phyloP scores from a whole-genome alignment of 768 basidiomycete species.

The Tylopilus rubrobrunneus region DNA sequence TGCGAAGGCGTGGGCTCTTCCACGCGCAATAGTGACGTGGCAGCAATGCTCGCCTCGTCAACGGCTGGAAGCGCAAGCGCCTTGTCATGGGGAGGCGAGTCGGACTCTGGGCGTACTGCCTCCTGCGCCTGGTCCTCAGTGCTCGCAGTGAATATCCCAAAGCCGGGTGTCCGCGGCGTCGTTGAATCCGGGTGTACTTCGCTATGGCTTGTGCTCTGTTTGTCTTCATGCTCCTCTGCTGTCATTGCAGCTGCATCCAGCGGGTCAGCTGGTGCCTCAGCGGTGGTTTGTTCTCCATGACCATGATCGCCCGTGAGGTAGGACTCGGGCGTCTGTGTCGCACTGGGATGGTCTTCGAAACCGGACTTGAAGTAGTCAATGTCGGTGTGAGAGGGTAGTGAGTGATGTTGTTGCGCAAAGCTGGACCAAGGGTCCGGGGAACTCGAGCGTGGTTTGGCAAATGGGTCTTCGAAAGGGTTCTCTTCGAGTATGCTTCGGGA shows the following conservation, averaged over 20 bases:
- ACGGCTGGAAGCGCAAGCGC: constrained; percentile 35
- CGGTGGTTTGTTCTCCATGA: constrained; percentile 26
- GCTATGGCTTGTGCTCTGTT: constrained; percentile 13
- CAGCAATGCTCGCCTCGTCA: constrained; percentile 21
- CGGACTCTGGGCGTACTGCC: constrained; percentile 7
- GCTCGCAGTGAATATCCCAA: constrained; percentile 37
- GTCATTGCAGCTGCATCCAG: constrained; percentile 37
- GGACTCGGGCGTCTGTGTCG: constrained; percentile 32
- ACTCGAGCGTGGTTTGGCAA: constrained; percentile 53
- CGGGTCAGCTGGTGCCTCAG: constrained; percentile 33
- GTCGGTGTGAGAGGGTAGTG: constrained; percentile 17
- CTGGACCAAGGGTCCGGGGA: constrained; percentile 79
- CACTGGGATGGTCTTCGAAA: constrained; percentile 24
- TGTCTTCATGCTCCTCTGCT: constrained; percentile 32
- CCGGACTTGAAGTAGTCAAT: constrained; percentile 29
- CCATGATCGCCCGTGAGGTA: constrained; percentile 32
- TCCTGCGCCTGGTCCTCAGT: constrained; percentile 23
- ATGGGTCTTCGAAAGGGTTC: constrained; percentile 75
- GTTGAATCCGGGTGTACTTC: constrained; percentile 9
- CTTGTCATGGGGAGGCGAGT: constrained; percentile 15
- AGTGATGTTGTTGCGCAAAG: constrained; percentile 39
- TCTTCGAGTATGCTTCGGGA: constrained; percentile 62
- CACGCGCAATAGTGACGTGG: constrained; percentile 14
- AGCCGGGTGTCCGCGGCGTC: constrained; percentile 41
- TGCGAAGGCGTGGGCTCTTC: constrained; percentile 13